phyloP scores from a whole-genome alignment of 257 asterid genomes.

The Thymus mandschuricus region DNA sequence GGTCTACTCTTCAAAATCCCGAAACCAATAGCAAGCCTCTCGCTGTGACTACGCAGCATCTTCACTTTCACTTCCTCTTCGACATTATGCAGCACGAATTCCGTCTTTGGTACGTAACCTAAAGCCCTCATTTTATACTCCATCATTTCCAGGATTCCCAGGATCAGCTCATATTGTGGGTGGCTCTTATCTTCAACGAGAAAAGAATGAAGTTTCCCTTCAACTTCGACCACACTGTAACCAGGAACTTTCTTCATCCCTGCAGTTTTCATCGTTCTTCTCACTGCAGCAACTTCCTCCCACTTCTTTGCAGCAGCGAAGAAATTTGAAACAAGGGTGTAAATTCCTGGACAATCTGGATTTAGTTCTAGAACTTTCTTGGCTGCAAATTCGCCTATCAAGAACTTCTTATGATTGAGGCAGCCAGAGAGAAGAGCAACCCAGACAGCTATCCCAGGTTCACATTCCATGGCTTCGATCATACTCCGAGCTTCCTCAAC shows the following conservation, averaged over 20 bases:
- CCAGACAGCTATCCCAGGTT: slow-evolving; percentile 72
- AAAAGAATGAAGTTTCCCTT: slow-evolving; percentile 64
- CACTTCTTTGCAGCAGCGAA: slow-evolving; percentile 74
- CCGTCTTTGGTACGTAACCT: slow-evolving; percentile 56
- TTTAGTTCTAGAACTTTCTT: slow-evolving; percentile 62
- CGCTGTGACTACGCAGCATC: slow-evolving; percentile 64
- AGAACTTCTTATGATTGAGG: slow-evolving; percentile 59
- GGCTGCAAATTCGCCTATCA: slow-evolving; percentile 66
- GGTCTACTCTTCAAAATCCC: slow-evolving; percentile 56
- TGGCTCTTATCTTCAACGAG: slow-evolving; percentile 65
- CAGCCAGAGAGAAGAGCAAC: slow-evolving; percentile 89
- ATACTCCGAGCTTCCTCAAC: slow-evolving; percentile 64
- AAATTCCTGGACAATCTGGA: slow-evolving; percentile 60
- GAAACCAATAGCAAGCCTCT: slow-evolving; percentile 67
- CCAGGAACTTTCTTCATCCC: slow-evolving; percentile 77
- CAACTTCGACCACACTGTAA: slow-evolving; percentile 59
- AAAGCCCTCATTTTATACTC: slow-evolving; percentile 60
- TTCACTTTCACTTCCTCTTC: slow-evolving; percentile 55
- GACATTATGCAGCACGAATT: slow-evolving; percentile 55
- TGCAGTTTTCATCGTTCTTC: slow-evolving; percentile 57
- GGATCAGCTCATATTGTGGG: slow-evolving; percentile 51
- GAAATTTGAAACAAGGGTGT: slow-evolving; percentile 69
- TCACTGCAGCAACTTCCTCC: slow-evolving; percentile 65
- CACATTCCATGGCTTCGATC: slow-evolving; percentile 48
- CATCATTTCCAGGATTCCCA: slow-evolving; percentile 44